A percentile compares a stretch with the other conserved stretches of the same genome.
phyloP scores from a whole-genome alignment of 2,329 filamentous ascomycete genomes.

The Teratosphaeria destructans region DNA sequence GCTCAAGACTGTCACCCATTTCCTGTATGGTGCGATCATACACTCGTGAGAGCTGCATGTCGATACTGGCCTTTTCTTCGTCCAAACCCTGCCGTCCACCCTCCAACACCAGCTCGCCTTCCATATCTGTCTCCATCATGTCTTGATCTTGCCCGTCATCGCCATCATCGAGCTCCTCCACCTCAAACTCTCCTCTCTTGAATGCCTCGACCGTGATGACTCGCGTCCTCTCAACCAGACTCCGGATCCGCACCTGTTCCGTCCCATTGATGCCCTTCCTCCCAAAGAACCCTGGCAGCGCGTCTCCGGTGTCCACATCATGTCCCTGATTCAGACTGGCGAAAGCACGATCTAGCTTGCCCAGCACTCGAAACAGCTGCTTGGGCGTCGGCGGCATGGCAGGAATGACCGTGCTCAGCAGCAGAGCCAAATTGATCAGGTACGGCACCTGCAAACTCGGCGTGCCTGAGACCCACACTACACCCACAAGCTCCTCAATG shows the following conservation, averaged over 20 bases:
- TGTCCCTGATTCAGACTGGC: constrained; percentile 59
- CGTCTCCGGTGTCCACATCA: constrained; percentile 54
- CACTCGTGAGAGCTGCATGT: constrained; percentile 63
- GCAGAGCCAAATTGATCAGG: constrained; percentile 64
- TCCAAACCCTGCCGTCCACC: constrained; percentile 17
- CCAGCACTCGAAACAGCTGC: constrained; percentile 59
- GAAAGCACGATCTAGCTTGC: constrained; percentile 77
- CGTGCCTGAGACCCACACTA: constrained; percentile 79
- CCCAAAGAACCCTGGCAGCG: constrained; percentile 60
- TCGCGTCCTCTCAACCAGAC: constrained; percentile 67
- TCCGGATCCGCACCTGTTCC: constrained; percentile 80
- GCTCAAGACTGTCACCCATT: constrained; percentile 57
- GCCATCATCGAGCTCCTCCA: constrained; percentile 23
- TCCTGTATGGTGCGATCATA: constrained; percentile 72
- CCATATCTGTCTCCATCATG: constrained; percentile 32
- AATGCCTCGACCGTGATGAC: constrained; percentile 60
- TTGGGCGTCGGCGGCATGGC: constrained; percentile 59
- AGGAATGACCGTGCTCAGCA: constrained; percentile 60
- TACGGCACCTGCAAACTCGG: constrained; percentile 78
- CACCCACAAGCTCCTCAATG: constrained; percentile 62
- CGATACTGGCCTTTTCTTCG: constrained; percentile 33
- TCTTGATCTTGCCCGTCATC: constrained; percentile 24
- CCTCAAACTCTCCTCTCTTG: constrained; percentile 39
- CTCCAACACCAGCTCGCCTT: constrained; percentile 24
- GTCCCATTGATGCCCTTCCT: constrained; percentile 59